Evolutionary conservation across 768 basidiomycete species (phyloP).

Genomic region (Amanita polypyramis): DNA sequence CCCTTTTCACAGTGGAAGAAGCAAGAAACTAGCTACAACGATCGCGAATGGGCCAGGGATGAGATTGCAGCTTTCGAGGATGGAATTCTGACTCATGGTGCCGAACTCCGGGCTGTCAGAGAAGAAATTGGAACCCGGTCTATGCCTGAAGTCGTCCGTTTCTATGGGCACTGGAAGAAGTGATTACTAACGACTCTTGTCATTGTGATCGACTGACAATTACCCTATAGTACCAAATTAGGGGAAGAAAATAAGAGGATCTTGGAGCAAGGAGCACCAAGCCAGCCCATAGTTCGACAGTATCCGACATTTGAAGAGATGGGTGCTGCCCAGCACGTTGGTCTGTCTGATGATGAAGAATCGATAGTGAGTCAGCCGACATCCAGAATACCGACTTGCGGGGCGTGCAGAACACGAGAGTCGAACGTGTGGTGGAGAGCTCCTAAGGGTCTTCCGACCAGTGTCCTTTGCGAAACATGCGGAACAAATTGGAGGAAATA

Average conservation of each 20-base stretch:
- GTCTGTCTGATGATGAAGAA: slow-evolving; percentile 61
- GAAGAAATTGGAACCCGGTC: slow-evolving; percentile 64
- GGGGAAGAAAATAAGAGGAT: slow-evolving; percentile 57
- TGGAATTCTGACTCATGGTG: slow-evolving; percentile 59
- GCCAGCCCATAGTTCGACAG: slow-evolving; percentile 21
- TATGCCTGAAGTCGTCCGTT: slow-evolving; percentile 71
- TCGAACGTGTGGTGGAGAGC: slow-evolving; percentile 86
- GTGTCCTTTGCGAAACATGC: slow-evolving; percentile 76
- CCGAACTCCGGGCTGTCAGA: slow-evolving; percentile 69
- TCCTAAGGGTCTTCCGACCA: slow-evolving; percentile 71
- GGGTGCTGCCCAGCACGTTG: slow-evolving; percentile 34
- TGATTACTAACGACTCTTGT: slow-evolving; percentile 17
- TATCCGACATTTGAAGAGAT: slow-evolving; percentile 30
- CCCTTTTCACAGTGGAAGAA: slow-evolving; percentile 56
- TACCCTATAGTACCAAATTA: slow-evolving; percentile 41
- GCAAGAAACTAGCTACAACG: slow-evolving; percentile 49
- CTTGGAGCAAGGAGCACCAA: slow-evolving; percentile 26
- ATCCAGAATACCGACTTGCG: slow-evolving; percentile 50
- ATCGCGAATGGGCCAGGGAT: slow-evolving; percentile 60
- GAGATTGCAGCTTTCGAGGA: slow-evolving; percentile 72
- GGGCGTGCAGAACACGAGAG: slow-evolving; percentile 76
- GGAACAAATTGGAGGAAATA: slow-evolving; percentile 91
- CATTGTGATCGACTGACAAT: slow-evolving; percentile 7
- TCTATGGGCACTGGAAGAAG: slow-evolving; percentile 86
- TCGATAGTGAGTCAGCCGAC: slow-evolving; percentile 55